A percentile compares a stretch with the other conserved stretches of the same genome.
phyloP scores from a whole-genome alignment of 257 asterid genomes.

The Dorcoceras hygrometricum region DNA sequence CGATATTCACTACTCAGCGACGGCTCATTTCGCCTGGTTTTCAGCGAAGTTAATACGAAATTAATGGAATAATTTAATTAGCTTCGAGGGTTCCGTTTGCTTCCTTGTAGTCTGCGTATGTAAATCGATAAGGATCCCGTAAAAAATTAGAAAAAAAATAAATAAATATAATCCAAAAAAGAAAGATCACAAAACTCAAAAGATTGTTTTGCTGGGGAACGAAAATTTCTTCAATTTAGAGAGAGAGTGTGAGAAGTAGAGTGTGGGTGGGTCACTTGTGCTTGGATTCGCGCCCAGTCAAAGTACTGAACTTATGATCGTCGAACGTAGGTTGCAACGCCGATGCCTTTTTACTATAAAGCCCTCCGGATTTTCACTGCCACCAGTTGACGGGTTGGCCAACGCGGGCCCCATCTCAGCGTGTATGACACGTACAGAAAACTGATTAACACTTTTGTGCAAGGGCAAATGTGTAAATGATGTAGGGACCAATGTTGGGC shows the following conservation, averaged over 20 bases:
- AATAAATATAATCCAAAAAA: not conserved
- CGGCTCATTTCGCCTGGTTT: conserved; percentile 16
- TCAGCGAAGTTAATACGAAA: not conserved
- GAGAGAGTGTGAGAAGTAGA: not conserved
- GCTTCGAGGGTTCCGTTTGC: conserved; percentile 23
- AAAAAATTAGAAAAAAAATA: not conserved
- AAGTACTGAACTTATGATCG: conserved; percentile 25
- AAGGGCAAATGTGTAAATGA: no score
- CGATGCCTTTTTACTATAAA: not conserved
- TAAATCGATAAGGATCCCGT: not conserved
- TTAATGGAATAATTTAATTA: not conserved
- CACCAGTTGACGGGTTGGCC: no score
- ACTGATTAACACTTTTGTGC: no score
- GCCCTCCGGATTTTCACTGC: conserved; percentile 14
- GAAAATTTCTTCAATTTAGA: conserved; percentile 11
- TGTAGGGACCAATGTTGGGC: no score
- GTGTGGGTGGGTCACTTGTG: not conserved
- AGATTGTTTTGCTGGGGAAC: conserved; percentile 2
- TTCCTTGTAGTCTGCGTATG: conserved; percentile 21
- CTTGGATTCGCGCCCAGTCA: conserved; percentile 29
- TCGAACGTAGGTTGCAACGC: conserved; percentile 22
- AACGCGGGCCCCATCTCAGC: no score
- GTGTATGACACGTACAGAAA: no score
- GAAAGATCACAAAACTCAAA: no score
- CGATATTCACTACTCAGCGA: conserved; percentile 22